Conservation (phyloP, 208 protist species). For the Leishmania braziliensis region DNA sequence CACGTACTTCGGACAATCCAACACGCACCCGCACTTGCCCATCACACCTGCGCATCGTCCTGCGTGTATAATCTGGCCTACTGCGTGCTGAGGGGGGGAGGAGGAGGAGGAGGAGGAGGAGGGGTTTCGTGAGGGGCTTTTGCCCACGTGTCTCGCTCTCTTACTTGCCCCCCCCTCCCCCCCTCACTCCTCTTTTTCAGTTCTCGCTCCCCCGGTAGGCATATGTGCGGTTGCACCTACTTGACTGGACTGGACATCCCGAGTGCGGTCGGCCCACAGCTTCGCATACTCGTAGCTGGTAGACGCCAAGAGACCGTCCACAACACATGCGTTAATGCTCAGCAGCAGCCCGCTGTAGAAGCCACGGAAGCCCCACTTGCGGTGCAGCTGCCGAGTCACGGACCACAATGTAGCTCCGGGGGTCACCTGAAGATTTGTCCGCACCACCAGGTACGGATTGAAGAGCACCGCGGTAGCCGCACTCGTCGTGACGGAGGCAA, state of each 20-base stretch:
- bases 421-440: constrained; percentile 79
- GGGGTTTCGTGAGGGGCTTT: no score
- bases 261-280: constrained; percentile 69
- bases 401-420: constrained; percentile 65
- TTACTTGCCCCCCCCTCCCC: neutral
- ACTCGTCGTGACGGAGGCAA: constrained; percentile 67
- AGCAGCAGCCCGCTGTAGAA: constrained; percentile 79
- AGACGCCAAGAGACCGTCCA: constrained; percentile 78
- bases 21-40: no score
- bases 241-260: constrained; percentile 7
- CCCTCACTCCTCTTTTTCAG: neutral
- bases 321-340: constrained; percentile 66
- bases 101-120: neutral
- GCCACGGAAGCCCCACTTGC: constrained; percentile 49
- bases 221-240: constrained; percentile 12
- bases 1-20: no score
- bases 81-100: no score
- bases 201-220: neutral
- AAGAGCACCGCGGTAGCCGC: constrained; percentile 75
- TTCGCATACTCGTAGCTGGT: constrained; percentile 89
- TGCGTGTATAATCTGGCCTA: no score
- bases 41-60: no score
- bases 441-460: constrained; percentile 86
- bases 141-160: neutral
- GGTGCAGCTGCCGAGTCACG: constrained; percentile 47